Percentiles rank a stretch among this genome's conserved stretches.
Conservation (phyloP, 2,329 filamentous ascomycete species). For the Neofusicoccum parvum region DNA sequence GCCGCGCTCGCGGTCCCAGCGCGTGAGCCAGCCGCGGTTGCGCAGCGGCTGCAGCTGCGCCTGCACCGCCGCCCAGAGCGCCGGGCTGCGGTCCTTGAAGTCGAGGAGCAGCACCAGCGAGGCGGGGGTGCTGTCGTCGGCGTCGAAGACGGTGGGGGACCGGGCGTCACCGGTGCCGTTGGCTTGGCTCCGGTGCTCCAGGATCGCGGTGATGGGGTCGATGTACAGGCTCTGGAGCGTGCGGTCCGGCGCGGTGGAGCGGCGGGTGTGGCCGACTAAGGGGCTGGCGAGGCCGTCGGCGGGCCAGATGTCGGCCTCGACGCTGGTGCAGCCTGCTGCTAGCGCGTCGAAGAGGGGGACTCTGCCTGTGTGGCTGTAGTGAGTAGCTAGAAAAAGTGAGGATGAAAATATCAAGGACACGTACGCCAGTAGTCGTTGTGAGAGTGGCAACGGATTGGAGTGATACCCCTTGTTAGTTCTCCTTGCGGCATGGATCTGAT, state of each 20-base stretch:
- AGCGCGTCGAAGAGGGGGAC: conserved; percentile 58
- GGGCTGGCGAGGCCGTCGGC: too few relatives aligned
- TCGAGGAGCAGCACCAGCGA: conserved; percentile 33
- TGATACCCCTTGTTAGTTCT: too few relatives aligned
- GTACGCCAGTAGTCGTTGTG: conserved; percentile 63
- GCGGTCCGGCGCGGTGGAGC: conserved; percentile 41
- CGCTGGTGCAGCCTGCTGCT: conserved; percentile 56
- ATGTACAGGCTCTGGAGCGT: too few relatives aligned
- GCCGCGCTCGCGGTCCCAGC: conserved; percentile 48
- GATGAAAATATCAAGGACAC: too few relatives aligned
- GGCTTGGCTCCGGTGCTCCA: too few relatives aligned
- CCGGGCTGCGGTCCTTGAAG: conserved; percentile 45
- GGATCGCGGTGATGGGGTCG: too few relatives aligned
- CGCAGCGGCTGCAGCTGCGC: conserved; percentile 51
- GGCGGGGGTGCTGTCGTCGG: too few relatives aligned
- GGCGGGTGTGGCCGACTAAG: conserved; percentile 52
- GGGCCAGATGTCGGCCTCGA: conserved; percentile 61
- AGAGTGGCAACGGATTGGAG: conserved; percentile 48
- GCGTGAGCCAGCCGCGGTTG: conserved; percentile 52
- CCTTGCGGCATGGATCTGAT: too few relatives aligned
- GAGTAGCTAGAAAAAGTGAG: too few relatives aligned
- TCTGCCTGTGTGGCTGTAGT: too few relatives aligned
- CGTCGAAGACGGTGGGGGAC: too few relatives aligned
- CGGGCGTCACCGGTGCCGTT: too few relatives aligned
- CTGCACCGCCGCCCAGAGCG: conserved; percentile 38